Conservation (phyloP, 345 rosid species). For the Kernera saxatilis region DNA sequence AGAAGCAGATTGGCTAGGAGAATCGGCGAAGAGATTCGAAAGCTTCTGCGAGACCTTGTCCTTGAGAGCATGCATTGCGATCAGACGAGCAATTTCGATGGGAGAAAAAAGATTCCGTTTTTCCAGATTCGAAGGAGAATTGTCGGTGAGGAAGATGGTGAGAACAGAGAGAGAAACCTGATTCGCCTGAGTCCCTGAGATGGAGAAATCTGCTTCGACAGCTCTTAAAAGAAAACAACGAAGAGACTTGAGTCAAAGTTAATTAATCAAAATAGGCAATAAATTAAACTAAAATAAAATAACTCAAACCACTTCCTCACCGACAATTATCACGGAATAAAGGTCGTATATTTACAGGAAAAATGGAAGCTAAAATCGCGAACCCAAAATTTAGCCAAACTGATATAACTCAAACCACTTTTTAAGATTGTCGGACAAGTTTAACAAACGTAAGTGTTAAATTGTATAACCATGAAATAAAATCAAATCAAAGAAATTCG, state of each 20-base stretch:
- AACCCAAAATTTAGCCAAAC: too few relatives aligned
- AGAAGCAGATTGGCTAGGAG: constrained; percentile 35
- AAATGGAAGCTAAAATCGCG: too few relatives aligned
- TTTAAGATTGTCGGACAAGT: too few relatives aligned
- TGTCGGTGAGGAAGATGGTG: constrained; percentile 7
- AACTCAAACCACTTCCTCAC: too few relatives aligned
- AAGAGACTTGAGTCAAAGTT: background rate
- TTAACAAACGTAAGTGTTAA: too few relatives aligned
- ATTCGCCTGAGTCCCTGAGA: background rate
- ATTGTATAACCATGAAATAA: too few relatives aligned
- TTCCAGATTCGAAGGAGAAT: background rate
- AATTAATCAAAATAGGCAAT: background rate
- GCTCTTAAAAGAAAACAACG: background rate
- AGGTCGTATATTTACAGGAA: too few relatives aligned
- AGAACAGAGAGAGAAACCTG: constrained; percentile 3
- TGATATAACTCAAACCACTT: too few relatives aligned
- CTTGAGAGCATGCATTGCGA: constrained; percentile 56
- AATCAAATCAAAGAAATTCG: too few relatives aligned
- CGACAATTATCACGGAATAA: too few relatives aligned
- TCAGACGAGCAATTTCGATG: background rate
- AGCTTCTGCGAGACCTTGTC: constrained; percentile 69
- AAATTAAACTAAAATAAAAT: too few relatives aligned
- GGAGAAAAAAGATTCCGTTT: background rate
- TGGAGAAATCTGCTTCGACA: background rate
- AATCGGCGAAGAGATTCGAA: constrained; percentile 61